Evolutionary conservation across 331 rosid species (phyloP).

Genomic region (Phaseolus coccineus): DNA sequence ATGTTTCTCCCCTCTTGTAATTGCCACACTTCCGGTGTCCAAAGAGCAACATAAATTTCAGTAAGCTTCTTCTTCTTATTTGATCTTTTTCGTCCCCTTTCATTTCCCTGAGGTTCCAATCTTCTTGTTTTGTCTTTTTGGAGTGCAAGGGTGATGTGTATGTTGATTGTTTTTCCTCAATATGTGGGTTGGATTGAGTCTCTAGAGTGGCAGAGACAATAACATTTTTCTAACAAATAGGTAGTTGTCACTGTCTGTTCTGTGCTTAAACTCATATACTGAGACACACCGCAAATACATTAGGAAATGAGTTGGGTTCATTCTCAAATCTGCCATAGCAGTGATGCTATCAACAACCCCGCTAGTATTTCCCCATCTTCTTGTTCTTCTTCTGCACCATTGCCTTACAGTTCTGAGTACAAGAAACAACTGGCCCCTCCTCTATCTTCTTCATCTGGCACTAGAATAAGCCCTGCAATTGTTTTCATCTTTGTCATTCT

Average conservation of each 20-base stretch:
- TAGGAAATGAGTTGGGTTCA: conserved; percentile 65
- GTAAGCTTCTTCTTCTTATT: conserved; percentile 37
- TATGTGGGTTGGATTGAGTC: conserved; percentile 61
- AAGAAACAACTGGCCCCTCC: conserved; percentile 53
- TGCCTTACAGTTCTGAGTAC: conserved; percentile 49
- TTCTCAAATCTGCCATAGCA: conserved; percentile 52
- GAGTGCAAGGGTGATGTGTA: conserved; percentile 48
- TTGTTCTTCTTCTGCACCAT: conserved; percentile 43
- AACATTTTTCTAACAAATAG: conserved; percentile 36
- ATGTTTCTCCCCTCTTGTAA: conserved; percentile 28
- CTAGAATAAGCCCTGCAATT: conserved; percentile 69
- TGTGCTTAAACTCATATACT: not conserved
- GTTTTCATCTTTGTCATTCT: conserved; percentile 74
- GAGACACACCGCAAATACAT: conserved; percentile 23
- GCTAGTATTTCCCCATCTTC: conserved; percentile 37
- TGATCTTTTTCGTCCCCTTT: not conserved
- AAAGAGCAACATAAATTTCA: conserved; percentile 30
- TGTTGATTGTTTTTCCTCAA: conserved; percentile 52
- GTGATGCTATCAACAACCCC: conserved; percentile 48
- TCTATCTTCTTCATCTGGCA: conserved; percentile 62
- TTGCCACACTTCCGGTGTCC: conserved; percentile 20
- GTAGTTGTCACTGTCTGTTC: conserved; percentile 5
- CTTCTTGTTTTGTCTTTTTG: conserved; percentile 27
- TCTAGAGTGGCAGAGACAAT: conserved; percentile 45
- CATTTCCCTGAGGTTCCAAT: not conserved